These are phyloP conservation scores for Spatholobus suberectus DNA, from an alignment of 306 rosid genomes.

Conservation along the genomic window DNA sequence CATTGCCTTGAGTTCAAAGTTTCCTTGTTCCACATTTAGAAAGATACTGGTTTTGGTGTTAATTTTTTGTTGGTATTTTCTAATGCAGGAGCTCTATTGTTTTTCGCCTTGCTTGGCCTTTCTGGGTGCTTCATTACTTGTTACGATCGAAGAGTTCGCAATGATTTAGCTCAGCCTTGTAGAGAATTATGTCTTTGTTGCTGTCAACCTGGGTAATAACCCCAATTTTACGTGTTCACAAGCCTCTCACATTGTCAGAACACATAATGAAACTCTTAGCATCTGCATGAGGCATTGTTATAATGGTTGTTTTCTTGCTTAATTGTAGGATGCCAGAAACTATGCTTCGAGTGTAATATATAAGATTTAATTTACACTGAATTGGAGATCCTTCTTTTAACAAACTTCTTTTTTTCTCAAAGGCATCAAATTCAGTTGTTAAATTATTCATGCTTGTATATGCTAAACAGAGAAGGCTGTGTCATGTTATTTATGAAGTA, in stretches of 20 bases:
- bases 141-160: constrained; percentile 96
- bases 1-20: constrained; percentile 19
- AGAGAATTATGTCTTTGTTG: constrained; percentile 98
- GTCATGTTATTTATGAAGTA: constrained; percentile 12
- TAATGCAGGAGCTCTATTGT: constrained; percentile 86
- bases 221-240: constrained; percentile 23
- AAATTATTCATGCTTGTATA: constrained; percentile 15
- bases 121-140: constrained; percentile 99
- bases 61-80: constrained; percentile 42
- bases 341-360: not conserved
- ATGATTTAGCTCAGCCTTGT: constrained; percentile 98
- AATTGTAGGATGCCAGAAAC: constrained; percentile 28
- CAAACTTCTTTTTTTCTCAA: not conserved
- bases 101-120: constrained; percentile 94
- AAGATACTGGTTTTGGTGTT: constrained; percentile 30
- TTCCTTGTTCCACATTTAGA: constrained; percentile 6
- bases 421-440: not conserved
- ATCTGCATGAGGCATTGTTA: constrained; percentile 15
- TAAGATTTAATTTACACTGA: not conserved
- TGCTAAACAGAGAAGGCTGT: constrained; percentile 1
- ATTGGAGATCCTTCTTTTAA: constrained; percentile 7
- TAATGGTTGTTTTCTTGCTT: constrained; percentile 21
- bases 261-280: constrained; percentile 15
- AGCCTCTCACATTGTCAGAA: constrained; percentile 24
- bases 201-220: constrained; percentile 94